These are phyloP conservation scores for Eimeria acervulina DNA, from an alignment of 169 alveolate species.

Conservation along the genomic window DNA sequence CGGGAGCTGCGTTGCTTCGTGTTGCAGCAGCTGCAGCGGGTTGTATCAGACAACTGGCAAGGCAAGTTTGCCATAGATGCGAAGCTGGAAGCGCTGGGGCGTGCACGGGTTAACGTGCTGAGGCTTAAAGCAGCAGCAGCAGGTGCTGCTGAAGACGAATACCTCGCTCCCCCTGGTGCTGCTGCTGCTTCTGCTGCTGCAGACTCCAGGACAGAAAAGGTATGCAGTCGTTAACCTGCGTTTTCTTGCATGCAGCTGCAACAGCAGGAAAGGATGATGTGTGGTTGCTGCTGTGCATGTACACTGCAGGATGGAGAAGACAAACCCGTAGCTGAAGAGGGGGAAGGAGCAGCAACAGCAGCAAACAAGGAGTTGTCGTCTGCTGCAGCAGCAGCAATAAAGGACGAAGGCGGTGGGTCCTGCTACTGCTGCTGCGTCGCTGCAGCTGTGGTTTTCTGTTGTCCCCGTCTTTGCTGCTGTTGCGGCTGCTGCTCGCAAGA, in stretches of 20 bases:
- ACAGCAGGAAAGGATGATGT: background rate
- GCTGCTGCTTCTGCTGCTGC: background rate
- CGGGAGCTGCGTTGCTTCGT: slow-evolving; percentile 51
- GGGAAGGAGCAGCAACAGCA: background rate
- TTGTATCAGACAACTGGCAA: slow-evolving; percentile 69
- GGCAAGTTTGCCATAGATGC: slow-evolving; percentile 78
- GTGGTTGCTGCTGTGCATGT: background rate
- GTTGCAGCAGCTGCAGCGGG: slow-evolving; percentile 78
- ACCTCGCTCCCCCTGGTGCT: slow-evolving; percentile 31
- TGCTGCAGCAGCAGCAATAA: slow-evolving; percentile 24
- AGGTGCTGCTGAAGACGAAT: background rate
- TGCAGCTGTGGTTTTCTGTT: background rate
- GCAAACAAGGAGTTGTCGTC: slow-evolving; percentile 21
- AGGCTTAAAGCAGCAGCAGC: slow-evolving; percentile 58
- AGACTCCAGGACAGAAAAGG: slow-evolving; percentile 8
- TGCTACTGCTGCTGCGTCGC: background rate
- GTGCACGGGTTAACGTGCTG: slow-evolving; percentile 74
- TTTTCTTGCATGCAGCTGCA: background rate
- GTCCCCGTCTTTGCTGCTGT: background rate
- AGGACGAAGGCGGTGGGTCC: background rate
- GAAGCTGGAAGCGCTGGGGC: slow-evolving; percentile 72
- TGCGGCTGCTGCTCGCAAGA: slow-evolving; percentile 4
- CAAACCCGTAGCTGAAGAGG: background rate
- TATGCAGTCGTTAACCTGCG: background rate
- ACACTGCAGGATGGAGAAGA: slow-evolving; percentile 33